phyloP scores from a whole-genome alignment of 805 yeast species.

The Martiniozyma abietophila region DNA sequence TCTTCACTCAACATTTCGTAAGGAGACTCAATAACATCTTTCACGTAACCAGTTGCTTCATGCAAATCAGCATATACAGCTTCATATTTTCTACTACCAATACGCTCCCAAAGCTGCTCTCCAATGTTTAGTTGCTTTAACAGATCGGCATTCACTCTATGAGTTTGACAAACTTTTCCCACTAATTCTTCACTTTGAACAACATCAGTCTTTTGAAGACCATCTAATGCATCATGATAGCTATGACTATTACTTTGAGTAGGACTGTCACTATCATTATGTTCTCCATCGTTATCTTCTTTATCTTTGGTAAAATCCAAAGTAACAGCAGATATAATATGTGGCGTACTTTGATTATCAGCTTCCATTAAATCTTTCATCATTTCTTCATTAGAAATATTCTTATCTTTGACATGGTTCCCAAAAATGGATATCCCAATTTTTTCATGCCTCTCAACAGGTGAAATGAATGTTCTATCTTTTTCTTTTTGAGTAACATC shows the following conservation, averaged over 20 bases:
- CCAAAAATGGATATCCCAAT: too few relatives aligned
- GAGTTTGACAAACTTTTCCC: not conserved
- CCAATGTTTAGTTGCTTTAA: too few relatives aligned
- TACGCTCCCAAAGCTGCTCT: slow-evolving; percentile 23
- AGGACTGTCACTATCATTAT: too few relatives aligned
- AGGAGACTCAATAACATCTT: slow-evolving; percentile 24
- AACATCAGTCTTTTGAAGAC: too few relatives aligned
- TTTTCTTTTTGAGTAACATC: too few relatives aligned
- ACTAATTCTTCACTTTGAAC: too few relatives aligned
- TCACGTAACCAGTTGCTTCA: slow-evolving; percentile 23
- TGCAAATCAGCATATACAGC: slow-evolving; percentile 23
- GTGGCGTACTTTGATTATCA: slow-evolving; percentile 15
- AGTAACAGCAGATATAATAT: slow-evolving; percentile 1
- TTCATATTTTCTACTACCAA: slow-evolving; percentile 23
- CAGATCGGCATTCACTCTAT: not conserved
- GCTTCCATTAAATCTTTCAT: slow-evolving; percentile 7
- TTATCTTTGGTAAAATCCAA: not conserved
- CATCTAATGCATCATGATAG: too few relatives aligned
- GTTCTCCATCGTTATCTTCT: not conserved
- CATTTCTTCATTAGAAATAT: too few relatives aligned
- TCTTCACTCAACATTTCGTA: slow-evolving; percentile 44
- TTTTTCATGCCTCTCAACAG: too few relatives aligned
- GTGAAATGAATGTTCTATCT: too few relatives aligned
- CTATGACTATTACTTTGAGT: too few relatives aligned
- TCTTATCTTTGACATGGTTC: too few relatives aligned